Conservation (phyloP, 1,139 yeast species). For the Blastobotrys apis region DNA sequence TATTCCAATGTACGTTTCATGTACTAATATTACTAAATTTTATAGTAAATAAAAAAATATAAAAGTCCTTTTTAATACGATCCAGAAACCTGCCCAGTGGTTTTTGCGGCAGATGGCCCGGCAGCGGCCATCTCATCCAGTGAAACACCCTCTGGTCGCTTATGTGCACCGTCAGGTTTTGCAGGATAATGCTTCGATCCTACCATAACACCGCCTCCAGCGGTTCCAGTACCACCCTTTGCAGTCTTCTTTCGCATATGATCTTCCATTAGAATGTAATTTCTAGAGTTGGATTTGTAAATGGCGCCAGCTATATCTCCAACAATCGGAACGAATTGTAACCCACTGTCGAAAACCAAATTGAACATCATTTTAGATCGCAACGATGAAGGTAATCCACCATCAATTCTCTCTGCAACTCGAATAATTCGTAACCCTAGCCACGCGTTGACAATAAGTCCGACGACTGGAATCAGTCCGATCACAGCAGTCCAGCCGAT, state of each 20-base stretch:
- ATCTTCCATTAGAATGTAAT: slow-evolving; percentile 59
- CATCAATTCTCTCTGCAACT: slow-evolving; percentile 54
- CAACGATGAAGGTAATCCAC: slow-evolving; percentile 55
- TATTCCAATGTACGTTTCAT: too few relatives aligned
- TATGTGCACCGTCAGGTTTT: background rate
- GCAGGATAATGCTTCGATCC: slow-evolving; percentile 3
- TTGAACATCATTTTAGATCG: slow-evolving; percentile 55
- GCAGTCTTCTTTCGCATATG: slow-evolving; percentile 45
- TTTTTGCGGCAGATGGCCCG: too few relatives aligned
- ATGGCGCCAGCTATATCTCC: slow-evolving; percentile 66
- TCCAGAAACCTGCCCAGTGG: too few relatives aligned
- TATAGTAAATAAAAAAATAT: too few relatives aligned
- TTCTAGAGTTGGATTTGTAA: slow-evolving; percentile 72
- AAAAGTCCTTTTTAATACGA: too few relatives aligned
- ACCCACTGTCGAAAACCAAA: slow-evolving; percentile 57
- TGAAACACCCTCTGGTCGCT: too few relatives aligned
- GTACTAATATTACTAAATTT: too few relatives aligned
- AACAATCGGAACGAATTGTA: slow-evolving; percentile 68
- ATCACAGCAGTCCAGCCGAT: slow-evolving; percentile 71
- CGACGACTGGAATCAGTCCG: slow-evolving; percentile 63
- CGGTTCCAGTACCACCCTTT: too few relatives aligned
- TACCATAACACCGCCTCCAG: too few relatives aligned
- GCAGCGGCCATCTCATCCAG: too few relatives aligned
- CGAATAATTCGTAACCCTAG: slow-evolving; percentile 50
- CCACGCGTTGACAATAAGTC: slow-evolving; percentile 49